phyloP scores from a whole-genome alignment of 768 basidiomycete genomes.

The Pleurotus giganteus region DNA sequence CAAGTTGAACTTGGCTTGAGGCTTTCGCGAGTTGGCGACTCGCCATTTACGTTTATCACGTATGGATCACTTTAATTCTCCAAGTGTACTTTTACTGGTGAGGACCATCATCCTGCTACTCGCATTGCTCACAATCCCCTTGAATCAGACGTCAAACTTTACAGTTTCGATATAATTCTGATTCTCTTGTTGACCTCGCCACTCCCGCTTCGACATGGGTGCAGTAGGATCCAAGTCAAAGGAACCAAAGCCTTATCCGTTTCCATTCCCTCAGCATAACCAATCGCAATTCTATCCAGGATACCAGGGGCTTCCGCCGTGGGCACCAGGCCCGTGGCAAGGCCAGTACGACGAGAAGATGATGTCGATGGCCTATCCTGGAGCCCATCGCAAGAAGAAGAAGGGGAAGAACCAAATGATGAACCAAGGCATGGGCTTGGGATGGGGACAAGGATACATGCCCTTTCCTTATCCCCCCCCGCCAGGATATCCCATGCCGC shows the following conservation, averaged over 20 bases:
- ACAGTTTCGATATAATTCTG: background rate
- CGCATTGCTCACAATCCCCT: background rate
- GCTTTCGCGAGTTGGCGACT: background rate
- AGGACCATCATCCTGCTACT: background rate
- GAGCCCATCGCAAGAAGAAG: slow-evolving; percentile 5
- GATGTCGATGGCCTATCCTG: background rate
- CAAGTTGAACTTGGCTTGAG: too few species aligned
- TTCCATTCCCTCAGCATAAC: slow-evolving; percentile 5
- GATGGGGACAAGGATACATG: slow-evolving; percentile 3
- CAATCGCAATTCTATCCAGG: background rate
- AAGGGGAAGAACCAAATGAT: slow-evolving; percentile 3
- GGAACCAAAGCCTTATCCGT: slow-evolving; percentile 7
- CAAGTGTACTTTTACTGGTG: slow-evolving; percentile 1
- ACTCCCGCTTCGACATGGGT: background rate
- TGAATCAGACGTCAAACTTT: background rate
- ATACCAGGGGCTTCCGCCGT: background rate
- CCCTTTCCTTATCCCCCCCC: slow-evolving; percentile 1
- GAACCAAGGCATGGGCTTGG: background rate
- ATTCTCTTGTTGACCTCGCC: background rate
- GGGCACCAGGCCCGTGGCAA: slow-evolving; percentile 4
- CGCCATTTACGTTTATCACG: background rate
- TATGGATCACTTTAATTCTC: slow-evolving; percentile 3
- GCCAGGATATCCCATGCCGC: slow-evolving; percentile 4
- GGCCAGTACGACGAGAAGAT: slow-evolving; percentile 3
- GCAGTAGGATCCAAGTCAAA: slow-evolving; percentile 5